A percentile compares a stretch with the other conserved stretches of the same genome.
These are phyloP conservation scores for Hymenoscyphus scutula DNA, from an alignment of 2,329 filamentous ascomycete genomes.

Conservation along the genomic window DNA sequence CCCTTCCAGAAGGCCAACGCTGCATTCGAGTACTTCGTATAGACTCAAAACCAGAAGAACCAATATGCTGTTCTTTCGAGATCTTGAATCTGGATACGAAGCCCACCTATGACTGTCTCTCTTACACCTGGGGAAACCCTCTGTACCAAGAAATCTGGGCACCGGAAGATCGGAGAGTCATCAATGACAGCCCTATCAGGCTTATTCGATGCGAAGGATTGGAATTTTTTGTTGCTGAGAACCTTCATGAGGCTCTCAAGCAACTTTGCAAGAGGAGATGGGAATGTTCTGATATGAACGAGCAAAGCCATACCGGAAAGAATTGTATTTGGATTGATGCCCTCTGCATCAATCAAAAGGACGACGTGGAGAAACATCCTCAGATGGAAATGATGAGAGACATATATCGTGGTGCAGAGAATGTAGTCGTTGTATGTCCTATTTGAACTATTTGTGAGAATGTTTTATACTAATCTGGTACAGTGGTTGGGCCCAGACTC, in stretches of 20 bases:
- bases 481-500: neutral
- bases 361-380: constrained; percentile 10
- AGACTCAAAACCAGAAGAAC: neutral
- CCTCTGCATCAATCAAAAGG: constrained; percentile 21
- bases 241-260: constrained; percentile 5
- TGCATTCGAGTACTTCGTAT: constrained; percentile 8
- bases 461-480: too few relatives aligned
- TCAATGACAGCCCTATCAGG: neutral
- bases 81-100: constrained; percentile 12
- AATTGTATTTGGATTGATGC: constrained; percentile 20
- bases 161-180: neutral
- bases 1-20: neutral
- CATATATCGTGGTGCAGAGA: constrained; percentile 17
- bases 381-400: constrained; percentile 18
- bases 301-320: neutral
- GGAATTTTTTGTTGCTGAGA: neutral
- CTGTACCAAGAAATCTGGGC: constrained; percentile 4
- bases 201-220: neutral
- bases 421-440: neutral
- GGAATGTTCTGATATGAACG: neutral
- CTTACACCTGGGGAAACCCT: constrained; percentile 22
- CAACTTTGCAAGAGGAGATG: neutral
- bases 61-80: constrained; percentile 12
- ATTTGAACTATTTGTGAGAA: too few relatives aligned
- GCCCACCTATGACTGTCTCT: constrained; percentile 18